These are phyloP conservation scores for Pistacia atlantica DNA, from an alignment of 345 rosid genomes.

Conservation along the genomic window DNA sequence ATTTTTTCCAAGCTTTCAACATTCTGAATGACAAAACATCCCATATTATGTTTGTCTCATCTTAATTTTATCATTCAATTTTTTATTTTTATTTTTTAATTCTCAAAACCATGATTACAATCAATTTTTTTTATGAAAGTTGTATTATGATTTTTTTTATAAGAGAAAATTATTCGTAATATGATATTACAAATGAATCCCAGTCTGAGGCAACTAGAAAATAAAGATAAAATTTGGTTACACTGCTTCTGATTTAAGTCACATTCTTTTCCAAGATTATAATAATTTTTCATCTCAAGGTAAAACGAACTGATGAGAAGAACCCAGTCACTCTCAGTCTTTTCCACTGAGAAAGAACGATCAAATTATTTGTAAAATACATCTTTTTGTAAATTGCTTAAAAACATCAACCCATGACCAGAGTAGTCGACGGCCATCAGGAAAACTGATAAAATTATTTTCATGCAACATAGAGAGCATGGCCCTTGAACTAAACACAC, in stretches of 20 bases:
- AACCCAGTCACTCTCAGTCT: not conserved
- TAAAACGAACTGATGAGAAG: not conserved
- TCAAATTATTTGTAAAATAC: slow-evolving; percentile 2
- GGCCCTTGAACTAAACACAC: not conserved
- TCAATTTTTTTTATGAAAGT: not conserved
- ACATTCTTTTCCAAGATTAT: too few relatives aligned
- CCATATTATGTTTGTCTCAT: not conserved
- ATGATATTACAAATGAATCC: not conserved
- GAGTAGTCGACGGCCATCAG: not conserved
- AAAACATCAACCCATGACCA: not conserved
- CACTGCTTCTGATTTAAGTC: too few relatives aligned
- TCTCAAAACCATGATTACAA: not conserved
- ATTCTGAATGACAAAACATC: not conserved
- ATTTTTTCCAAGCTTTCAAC: not conserved
- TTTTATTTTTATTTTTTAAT: not conserved
- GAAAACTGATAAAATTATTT: not conserved
- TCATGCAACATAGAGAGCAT: not conserved
- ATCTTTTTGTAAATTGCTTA: not conserved
- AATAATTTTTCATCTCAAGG: not conserved
- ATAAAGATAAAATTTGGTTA: not conserved
- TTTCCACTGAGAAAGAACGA: not conserved
- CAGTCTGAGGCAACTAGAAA: not conserved
- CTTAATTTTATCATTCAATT: too few relatives aligned
- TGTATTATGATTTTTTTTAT: too few relatives aligned
- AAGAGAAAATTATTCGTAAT: not conserved